These are phyloP conservation scores for Tylopilus plumbeoviolaceoides DNA, from an alignment of 768 basidiomycete species.

Conservation along the genomic window DNA sequence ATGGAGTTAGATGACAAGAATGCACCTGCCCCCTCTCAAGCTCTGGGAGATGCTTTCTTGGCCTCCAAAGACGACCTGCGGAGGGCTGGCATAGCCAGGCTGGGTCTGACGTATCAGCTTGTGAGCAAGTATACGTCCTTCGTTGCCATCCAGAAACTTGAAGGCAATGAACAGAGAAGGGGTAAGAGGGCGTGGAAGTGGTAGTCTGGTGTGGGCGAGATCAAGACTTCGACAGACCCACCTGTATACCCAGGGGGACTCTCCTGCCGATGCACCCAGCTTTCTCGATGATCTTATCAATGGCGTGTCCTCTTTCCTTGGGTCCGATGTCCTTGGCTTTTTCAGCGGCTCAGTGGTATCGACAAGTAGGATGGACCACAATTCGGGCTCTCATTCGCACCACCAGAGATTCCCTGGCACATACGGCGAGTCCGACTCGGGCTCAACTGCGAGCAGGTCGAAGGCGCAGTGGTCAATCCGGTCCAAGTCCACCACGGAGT, in stretches of 20 bases:
- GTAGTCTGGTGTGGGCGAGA: slow-evolving; percentile 9
- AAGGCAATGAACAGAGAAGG: slow-evolving; percentile 22
- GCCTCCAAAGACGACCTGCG: slow-evolving; percentile 32
- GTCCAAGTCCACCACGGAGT: neutral
- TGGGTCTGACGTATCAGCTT: slow-evolving; percentile 51
- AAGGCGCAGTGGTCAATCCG: neutral
- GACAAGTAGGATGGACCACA: neutral
- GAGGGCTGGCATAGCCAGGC: slow-evolving; percentile 44
- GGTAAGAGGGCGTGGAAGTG: neutral
- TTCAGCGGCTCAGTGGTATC: slow-evolving; percentile 1
- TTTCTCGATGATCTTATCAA: slow-evolving; percentile 19
- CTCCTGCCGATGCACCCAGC: neutral
- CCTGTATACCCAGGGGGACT: neutral
- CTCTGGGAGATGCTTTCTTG: slow-evolving; percentile 21
- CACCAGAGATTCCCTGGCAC: slow-evolving; percentile 16
- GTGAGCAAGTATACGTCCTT: slow-evolving; percentile 53
- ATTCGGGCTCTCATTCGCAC: neutral
- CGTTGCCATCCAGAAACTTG: slow-evolving; percentile 48
- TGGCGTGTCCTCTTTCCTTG: slow-evolving; percentile 16
- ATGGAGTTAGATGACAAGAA: slow-evolving; percentile 41
- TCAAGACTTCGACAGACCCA: slow-evolving; percentile 12
- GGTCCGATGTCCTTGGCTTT: slow-evolving; percentile 12
- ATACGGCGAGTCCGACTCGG: slow-evolving; percentile 17
- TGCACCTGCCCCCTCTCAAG: slow-evolving; percentile 31
- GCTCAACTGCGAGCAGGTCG: slow-evolving; percentile 4